Conservation (phyloP, 2,329 filamentous ascomycete genomes). For the Fonsecaea pugnacius region DNA sequence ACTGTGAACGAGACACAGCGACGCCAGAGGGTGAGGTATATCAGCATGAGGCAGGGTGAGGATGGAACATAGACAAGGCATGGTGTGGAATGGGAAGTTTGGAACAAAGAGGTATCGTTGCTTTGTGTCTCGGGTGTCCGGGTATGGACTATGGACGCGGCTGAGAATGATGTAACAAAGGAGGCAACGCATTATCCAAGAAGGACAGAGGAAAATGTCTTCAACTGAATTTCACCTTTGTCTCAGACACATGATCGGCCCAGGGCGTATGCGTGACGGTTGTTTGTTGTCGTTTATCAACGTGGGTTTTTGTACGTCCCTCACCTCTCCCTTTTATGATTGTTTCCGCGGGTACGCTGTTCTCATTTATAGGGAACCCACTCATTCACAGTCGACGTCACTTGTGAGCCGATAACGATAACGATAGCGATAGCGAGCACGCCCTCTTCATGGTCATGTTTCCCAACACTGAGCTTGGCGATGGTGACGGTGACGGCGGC, state of each 20-base stretch:
- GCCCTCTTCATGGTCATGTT: not conserved
- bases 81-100: not conserved
- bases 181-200: not conserved
- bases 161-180: not conserved
- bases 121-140: not conserved
- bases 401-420: no score
- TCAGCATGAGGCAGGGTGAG: not conserved
- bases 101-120: not conserved
- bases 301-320: not conserved
- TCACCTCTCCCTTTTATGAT: not conserved
- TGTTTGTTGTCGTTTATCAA: not conserved
- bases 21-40: not conserved
- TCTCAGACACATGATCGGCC: not conserved
- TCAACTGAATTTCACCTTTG: not conserved
- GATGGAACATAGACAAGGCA: not conserved
- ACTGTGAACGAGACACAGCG: slow-evolving; percentile 8
- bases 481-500: not conserved
- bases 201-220: not conserved
- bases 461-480: not conserved
- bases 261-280: no score
- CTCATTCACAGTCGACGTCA: no score
- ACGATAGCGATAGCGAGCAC: not conserved
- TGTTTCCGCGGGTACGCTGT: no score
- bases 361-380: no score
- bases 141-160: not conserved